Percentiles rank a stretch among this genome's conserved stretches.
phyloP scores from a whole-genome alignment of 148 eudicot species.

The Rhododendron molle region DNA sequence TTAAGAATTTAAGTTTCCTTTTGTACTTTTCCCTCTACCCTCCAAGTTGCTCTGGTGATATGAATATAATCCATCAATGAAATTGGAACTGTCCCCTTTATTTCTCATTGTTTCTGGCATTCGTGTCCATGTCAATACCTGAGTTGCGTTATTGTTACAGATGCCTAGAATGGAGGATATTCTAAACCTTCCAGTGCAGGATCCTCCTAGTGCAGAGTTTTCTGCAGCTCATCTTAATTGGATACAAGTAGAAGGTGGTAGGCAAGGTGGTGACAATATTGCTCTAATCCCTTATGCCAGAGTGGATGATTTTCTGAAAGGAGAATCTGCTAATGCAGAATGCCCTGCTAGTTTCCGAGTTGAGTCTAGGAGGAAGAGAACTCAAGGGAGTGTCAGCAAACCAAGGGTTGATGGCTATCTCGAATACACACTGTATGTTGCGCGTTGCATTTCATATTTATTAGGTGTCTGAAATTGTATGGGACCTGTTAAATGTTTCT shows the following conservation, averaged over 20 bases:
- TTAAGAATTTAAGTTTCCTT: neutral
- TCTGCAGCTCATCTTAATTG: slow-evolving; percentile 33
- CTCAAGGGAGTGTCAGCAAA: slow-evolving; percentile 26
- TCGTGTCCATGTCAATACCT: neutral
- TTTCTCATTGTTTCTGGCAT: neutral
- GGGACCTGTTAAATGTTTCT: neutral
- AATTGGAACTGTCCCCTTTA: neutral
- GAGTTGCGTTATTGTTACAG: slow-evolving; percentile 7
- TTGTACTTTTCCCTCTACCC: neutral
- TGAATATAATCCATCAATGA: neutral
- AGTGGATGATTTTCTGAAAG: slow-evolving; percentile 30
- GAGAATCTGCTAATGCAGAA: slow-evolving; percentile 29
- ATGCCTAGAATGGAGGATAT: slow-evolving; percentile 37
- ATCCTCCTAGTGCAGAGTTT: slow-evolving; percentile 26
- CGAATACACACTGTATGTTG: slow-evolving; percentile 33
- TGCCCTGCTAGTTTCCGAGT: slow-evolving; percentile 31
- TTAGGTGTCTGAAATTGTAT: slow-evolving; percentile 4
- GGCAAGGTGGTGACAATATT: slow-evolving; percentile 34
- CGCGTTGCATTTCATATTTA: neutral
- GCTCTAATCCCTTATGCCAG: slow-evolving; percentile 28
- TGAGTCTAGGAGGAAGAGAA: slow-evolving; percentile 32
- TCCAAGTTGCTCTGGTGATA: neutral
- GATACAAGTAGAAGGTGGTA: slow-evolving; percentile 32
- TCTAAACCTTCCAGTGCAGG: slow-evolving; percentile 31
- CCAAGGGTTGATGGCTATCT: slow-evolving; percentile 35